These are phyloP conservation scores for Suillus luteus DNA, from an alignment of 768 basidiomycete species.

Conservation along the genomic window DNA sequence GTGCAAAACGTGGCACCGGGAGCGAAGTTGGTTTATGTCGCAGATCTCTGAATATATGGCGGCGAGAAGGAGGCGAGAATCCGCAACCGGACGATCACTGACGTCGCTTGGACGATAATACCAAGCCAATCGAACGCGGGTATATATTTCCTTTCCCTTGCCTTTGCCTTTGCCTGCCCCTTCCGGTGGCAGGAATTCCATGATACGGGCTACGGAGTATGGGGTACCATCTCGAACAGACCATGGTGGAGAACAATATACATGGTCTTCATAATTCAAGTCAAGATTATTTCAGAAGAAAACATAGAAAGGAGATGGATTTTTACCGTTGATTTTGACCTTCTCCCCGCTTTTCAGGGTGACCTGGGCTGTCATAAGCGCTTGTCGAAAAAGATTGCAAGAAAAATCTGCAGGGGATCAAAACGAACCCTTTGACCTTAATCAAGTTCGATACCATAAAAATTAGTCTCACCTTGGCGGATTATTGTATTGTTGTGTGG, in stretches of 20 bases:
- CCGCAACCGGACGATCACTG: slow-evolving; percentile 85
- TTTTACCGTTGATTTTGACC: slow-evolving; percentile 85
- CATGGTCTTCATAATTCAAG: slow-evolving; percentile 75
- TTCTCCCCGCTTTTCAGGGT: slow-evolving; percentile 82
- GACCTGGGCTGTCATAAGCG: slow-evolving; percentile 37
- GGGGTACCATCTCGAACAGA: slow-evolving; percentile 90
- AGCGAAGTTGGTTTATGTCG: slow-evolving; percentile 91
- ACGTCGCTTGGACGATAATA: slow-evolving; percentile 98
- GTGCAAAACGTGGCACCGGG: slow-evolving; percentile 92
- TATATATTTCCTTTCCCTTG: slow-evolving; percentile 67
- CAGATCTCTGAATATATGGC: slow-evolving; percentile 97
- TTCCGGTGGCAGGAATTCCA: slow-evolving; percentile 90
- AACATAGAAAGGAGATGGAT: slow-evolving; percentile 17
- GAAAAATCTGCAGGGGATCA: slow-evolving; percentile 30
- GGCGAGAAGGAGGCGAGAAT: slow-evolving; percentile 89
- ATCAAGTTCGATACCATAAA: slow-evolving; percentile 6
- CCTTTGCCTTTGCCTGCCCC: slow-evolving; percentile 67
- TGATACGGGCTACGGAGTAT: slow-evolving; percentile 93
- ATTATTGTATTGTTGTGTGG: slow-evolving; percentile 23
- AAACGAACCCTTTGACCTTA: slow-evolving; percentile 8
- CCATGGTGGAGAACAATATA: slow-evolving; percentile 96
- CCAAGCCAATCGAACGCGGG: slow-evolving; percentile 90
- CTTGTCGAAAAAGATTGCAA: slow-evolving; percentile 19
- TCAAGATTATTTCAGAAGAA: slow-evolving; percentile 21
- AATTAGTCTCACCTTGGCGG: slow-evolving; percentile 28